Evolutionary conservation across 2,329 filamentous ascomycete genomes (phyloP), one percentile per base, ranked within the genome.

Genomic region (Diplodia seriata): DNA sequence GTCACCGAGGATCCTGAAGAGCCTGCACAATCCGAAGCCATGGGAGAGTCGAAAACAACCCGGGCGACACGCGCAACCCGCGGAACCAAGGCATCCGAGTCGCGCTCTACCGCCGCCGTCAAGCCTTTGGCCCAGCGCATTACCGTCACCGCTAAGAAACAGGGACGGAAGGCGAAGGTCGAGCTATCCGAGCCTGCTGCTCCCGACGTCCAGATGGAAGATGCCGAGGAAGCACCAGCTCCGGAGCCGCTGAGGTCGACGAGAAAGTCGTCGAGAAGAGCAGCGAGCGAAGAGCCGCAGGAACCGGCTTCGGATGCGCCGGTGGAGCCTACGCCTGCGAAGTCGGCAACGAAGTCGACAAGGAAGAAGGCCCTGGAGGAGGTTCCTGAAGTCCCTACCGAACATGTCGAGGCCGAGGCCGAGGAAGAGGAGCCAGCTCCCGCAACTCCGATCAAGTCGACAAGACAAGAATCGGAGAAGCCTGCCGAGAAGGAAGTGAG

Each of bases 111-210:
- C 6, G 57, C 66, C 31, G 15, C 57, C 9, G 66, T 68, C 26
- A 68, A 68, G 66, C 66, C 66, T 31, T 38, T 68, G 38, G 66
- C 66, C 29, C 66, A 68, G 51, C 29, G 66, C 15, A 56, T 68
- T n/a, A 63, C 51, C 29, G 49, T 68, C 26, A 53, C 50, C 2
- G 57, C 66, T 3, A 68, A 64, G 33, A 68, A 54, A 14, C 40
- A 23, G 15, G 47, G 56, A 6, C 56, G 51, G 29, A 64, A 57
- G 50, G 20, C 36, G 6, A 68, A 51, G 57, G 47, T 56, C 38
- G 49, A 64, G 12, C 31, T 36, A 4, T 14, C 11, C 1, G 57
- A 68, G 47, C 33, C 55, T 23, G 50, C 33, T 55, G 62, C 23
- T 15, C 38, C 50, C 6, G 62, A 65, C 8, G 23, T 65, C 14